phyloP scores from a whole-genome alignment of 1,284 basidiomycete species.

The Tilletia caries region DNA sequence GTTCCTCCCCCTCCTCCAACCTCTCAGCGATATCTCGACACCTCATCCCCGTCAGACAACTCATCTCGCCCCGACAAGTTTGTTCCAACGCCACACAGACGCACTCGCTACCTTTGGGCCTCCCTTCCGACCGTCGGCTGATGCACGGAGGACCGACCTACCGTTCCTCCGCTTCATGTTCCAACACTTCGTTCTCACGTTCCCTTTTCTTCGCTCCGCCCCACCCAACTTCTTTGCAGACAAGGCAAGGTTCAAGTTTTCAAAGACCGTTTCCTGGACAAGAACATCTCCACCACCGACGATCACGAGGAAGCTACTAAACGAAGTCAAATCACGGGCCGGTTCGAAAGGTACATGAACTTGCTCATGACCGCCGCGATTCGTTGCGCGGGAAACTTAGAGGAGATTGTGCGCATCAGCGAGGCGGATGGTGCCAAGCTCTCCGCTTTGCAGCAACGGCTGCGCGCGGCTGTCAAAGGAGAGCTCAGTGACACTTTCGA shows the following conservation, averaged over 20 bases:
- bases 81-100: no score
- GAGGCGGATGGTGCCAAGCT: slow-evolving; percentile 39
- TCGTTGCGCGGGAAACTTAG: slow-evolving; percentile 18
- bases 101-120: slow-evolving; percentile 49
- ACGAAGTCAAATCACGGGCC: slow-evolving; percentile 30
- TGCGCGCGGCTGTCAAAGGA: slow-evolving; percentile 27
- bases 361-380: slow-evolving; percentile 46
- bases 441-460: slow-evolving; percentile 34
- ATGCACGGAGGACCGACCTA: slow-evolving; percentile 32
- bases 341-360: slow-evolving; percentile 37
- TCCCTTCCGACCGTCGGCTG: slow-evolving; percentile 42
- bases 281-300: slow-evolving; percentile 40
- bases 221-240: slow-evolving; percentile 50
- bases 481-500: slow-evolving; percentile 27
- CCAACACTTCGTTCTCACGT: slow-evolving; percentile 51
- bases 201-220: slow-evolving; percentile 48
- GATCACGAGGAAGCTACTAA: slow-evolving; percentile 40
- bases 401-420: slow-evolving; percentile 47
- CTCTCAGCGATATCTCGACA: no score
- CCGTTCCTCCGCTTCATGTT: slow-evolving; percentile 50
- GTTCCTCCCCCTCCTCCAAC: no score
- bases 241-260: slow-evolving; percentile 53
- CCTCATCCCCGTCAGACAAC: no score
- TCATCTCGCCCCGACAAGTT: no score
- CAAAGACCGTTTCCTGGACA: slow-evolving; percentile 44